A percentile compares a stretch with the other conserved stretches of the same genome.
phyloP scores from a whole-genome alignment of 805 yeast genomes.

The Spathaspora girioi region DNA sequence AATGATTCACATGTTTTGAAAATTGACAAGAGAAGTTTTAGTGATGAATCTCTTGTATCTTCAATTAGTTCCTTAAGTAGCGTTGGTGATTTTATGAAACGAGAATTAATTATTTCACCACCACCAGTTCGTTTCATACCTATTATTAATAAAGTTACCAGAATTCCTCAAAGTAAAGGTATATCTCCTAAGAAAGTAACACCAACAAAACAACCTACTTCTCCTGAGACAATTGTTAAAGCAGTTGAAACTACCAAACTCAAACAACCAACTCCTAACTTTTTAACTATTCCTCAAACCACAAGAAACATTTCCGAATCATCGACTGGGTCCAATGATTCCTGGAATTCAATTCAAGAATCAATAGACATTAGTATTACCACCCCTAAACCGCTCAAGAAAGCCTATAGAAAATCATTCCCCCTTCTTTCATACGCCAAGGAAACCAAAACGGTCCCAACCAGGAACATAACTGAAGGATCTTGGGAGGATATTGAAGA shows the following conservation, averaged over 20 bases:
- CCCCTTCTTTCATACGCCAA: not conserved
- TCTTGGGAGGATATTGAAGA: slow-evolving; percentile 3
- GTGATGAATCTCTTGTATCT: slow-evolving; percentile 37
- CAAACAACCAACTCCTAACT: not conserved
- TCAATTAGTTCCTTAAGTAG: slow-evolving; percentile 37
- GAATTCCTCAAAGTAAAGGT: not conserved
- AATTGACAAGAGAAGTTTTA: slow-evolving; percentile 25
- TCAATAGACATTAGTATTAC: slow-evolving; percentile 16
- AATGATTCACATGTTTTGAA: slow-evolving; percentile 7
- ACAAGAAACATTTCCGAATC: slow-evolving; percentile 3
- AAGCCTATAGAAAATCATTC: not conserved
- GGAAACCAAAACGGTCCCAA: not conserved
- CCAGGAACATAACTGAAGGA: not conserved
- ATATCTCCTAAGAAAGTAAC: not conserved
- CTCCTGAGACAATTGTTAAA: not conserved
- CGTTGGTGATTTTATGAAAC: slow-evolving; percentile 26
- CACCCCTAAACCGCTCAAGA: not conserved
- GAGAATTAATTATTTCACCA: slow-evolving; percentile 3
- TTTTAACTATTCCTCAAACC: not conserved
- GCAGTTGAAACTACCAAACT: not conserved
- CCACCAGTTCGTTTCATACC: not conserved
- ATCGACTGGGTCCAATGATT: not conserved
- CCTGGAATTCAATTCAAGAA: slow-evolving; percentile 27
- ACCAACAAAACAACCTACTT: not conserved
- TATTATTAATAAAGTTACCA: not conserved